Base-by-base conservation (phyloP, 371 early-diverging fungal genomes). In the Haplosporangium sp. region DNA sequence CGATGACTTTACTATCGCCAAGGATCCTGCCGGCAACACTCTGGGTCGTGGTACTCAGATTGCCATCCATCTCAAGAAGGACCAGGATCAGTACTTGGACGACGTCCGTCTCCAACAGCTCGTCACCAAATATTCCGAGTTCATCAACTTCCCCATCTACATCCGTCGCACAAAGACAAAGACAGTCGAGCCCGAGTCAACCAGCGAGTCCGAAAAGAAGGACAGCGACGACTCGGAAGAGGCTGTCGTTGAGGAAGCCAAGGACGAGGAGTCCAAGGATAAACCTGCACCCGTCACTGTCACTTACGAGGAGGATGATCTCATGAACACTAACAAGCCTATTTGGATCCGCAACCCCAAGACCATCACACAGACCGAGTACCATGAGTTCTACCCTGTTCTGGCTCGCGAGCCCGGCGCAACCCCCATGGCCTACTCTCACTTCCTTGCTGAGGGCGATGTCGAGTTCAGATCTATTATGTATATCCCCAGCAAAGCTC, bases 81-180 rank as follows among this genome's bases (percentile, higher is more conserved):
- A 95, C 73, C 95, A 94, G 41, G 67, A 84, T n/a, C 90, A 94
- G 63, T 98, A 90, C 82, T 85, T 97, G 45, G 87, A 95, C 18
- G 85, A 90, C 48, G 52, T 81, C 16, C 87, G 73, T 47, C 81
- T 97, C 52, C 74, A 86, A 53, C 84, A 84, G 14, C 82, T 98
- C 21, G 87, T 98, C 45, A 80, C 88, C 61, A 96, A 94, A 73
- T 92, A 98, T 84, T 95, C 95, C 51, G 93, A 94, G 82, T 98
- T 94, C 81, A 95, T 97, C 85, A 91, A 89, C 67, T 97, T 96
- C 87, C 97, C 97, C 38, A 97, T 99, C 81, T 91, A 92, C 73
- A 71, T 98, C 38, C 91, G 93, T 87, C 80, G 86, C 21, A 73
- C 73, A 56, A 82, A 67, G 74, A 63, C 45, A 66, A 85, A 54